Percentiles rank a stretch among this genome's conserved stretches.
Conservation (phyloP, 768 basidiomycete species). For the Suillus ampliporus region DNA sequence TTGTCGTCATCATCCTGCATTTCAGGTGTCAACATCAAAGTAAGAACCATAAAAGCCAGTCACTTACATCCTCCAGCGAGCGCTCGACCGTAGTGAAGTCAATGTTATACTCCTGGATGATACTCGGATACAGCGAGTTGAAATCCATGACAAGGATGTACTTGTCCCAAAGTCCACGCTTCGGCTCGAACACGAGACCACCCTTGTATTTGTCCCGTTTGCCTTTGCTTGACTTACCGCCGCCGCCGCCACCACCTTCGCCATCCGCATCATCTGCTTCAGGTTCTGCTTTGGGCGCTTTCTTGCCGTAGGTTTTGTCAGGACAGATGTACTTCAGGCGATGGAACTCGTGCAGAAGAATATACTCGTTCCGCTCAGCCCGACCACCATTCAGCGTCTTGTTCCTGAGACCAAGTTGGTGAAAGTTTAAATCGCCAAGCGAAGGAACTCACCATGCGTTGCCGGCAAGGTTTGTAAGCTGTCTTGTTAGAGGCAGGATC, state of each 20-base stretch:
- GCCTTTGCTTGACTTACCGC: conserved; percentile 58
- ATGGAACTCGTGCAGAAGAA: conserved; percentile 97
- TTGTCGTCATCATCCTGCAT: conserved; percentile 72
- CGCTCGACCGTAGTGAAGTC: conserved; percentile 96
- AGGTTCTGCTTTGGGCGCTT: conserved; percentile 54
- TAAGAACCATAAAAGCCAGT: conserved; percentile 9
- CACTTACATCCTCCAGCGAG: conserved; percentile 59
- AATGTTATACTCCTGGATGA: conserved; percentile 99
- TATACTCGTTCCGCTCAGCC: conserved; percentile 98
- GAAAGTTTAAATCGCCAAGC: not conserved
- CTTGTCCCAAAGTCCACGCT: conserved; percentile 95
- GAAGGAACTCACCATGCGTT: conserved; percentile 81
- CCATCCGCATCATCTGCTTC: conserved; percentile 63
- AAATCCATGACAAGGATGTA: conserved; percentile 99
- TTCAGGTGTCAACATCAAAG: not conserved
- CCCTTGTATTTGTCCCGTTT: conserved; percentile 98
- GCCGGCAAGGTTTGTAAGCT: conserved; percentile 94
- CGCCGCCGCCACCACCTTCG: conserved; percentile 44
- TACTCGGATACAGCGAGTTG: conserved; percentile 98
- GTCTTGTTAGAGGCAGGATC: conserved; percentile 88
- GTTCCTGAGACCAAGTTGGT: conserved; percentile 63
- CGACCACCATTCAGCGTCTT: conserved; percentile 97
- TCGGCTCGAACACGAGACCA: conserved; percentile 96
- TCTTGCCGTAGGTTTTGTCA: conserved; percentile 90
- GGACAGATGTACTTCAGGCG: conserved; percentile 95